Evolutionary conservation across 2,329 filamentous ascomycete species (phyloP).

Genomic region (Xenoacremonium recifei): DNA sequence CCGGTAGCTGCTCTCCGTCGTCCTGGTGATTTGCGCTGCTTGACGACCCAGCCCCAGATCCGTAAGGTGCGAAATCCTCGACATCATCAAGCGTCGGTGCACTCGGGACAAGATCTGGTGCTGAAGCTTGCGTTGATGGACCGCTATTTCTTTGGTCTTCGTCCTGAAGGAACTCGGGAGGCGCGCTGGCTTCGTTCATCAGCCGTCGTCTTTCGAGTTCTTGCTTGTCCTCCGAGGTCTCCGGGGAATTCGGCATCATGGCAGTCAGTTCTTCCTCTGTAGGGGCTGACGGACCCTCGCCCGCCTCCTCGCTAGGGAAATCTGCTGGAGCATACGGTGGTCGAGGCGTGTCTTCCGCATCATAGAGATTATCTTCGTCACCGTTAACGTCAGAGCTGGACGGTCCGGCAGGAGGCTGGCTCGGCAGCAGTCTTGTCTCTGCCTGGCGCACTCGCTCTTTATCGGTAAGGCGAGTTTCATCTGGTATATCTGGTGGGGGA

Average conservation of each 20-base stretch:
- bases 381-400: constrained; percentile 25
- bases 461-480: constrained; percentile 68
- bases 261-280: constrained; percentile 43
- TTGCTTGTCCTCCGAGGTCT: constrained; percentile 67
- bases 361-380: constrained; percentile 51
- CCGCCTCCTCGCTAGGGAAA: constrained; percentile 12
- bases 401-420: constrained; percentile 54
- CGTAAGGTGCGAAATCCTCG: constrained; percentile 43
- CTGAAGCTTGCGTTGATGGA: constrained; percentile 28
- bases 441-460: constrained; percentile 78
- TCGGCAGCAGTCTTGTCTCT: constrained; percentile 78
- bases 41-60: constrained; percentile 25
- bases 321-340: constrained; percentile 10
- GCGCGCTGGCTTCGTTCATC: constrained; percentile 63
- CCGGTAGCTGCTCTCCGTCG: constrained; percentile 36
- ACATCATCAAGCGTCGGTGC: constrained; percentile 59
- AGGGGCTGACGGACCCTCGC: constrained; percentile 40
- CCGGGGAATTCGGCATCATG: constrained; percentile 30
- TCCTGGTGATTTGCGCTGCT: constrained; percentile 7
- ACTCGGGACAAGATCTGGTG: constrained; percentile 20
- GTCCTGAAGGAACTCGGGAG: constrained; percentile 56
- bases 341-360: constrained; percentile 40
- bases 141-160: constrained; percentile 36
- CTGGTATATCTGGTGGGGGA: constrained; percentile 58
- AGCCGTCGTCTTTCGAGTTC: constrained; percentile 69